These are phyloP conservation scores for Lipomyces mesembrius DNA, from an alignment of 805 yeast species.

Conservation along the genomic window DNA sequence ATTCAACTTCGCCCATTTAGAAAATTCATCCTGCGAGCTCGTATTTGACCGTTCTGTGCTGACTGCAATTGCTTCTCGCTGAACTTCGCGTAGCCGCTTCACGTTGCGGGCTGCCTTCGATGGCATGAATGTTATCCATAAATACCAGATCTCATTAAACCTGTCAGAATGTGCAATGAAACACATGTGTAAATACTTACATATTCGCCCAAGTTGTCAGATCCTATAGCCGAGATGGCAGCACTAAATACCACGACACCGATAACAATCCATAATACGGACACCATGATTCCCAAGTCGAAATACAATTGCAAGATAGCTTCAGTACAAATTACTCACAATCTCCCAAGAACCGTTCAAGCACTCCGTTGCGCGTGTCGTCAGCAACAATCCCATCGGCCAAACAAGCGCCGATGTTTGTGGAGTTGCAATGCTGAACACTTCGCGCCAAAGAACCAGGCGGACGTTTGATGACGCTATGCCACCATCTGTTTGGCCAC, in stretches of 20 bases:
- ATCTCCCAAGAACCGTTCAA: not conserved
- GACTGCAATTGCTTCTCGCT: slow-evolving; percentile 54
- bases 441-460: too few species aligned
- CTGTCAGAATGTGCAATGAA: slow-evolving; percentile 28
- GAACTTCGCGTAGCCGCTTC: slow-evolving; percentile 45
- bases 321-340: not conserved
- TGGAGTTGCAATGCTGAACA: not conserved
- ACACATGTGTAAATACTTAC: slow-evolving; percentile 28
- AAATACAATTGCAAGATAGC: not conserved
- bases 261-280: slow-evolving; percentile 42
- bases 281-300: slow-evolving; percentile 17
- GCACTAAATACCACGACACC: slow-evolving; percentile 49
- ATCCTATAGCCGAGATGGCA: slow-evolving; percentile 49
- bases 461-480: too few species aligned
- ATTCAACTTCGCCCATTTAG: slow-evolving; percentile 92
- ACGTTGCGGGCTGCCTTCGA: slow-evolving; percentile 38
- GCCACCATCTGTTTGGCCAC: not conserved
- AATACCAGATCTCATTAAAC: slow-evolving; percentile 23
- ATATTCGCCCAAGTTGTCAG: slow-evolving; percentile 40
- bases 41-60: slow-evolving; percentile 61
- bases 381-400: not conserved
- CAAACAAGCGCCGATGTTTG: not conserved
- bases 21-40: slow-evolving; percentile 92
- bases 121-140: slow-evolving; percentile 25
- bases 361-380: not conserved